Percentiles rank a stretch among this genome's conserved stretches.
Conservation (phyloP, 2,329 filamentous ascomycete species). For the Ceratocystis smalleyi region DNA sequence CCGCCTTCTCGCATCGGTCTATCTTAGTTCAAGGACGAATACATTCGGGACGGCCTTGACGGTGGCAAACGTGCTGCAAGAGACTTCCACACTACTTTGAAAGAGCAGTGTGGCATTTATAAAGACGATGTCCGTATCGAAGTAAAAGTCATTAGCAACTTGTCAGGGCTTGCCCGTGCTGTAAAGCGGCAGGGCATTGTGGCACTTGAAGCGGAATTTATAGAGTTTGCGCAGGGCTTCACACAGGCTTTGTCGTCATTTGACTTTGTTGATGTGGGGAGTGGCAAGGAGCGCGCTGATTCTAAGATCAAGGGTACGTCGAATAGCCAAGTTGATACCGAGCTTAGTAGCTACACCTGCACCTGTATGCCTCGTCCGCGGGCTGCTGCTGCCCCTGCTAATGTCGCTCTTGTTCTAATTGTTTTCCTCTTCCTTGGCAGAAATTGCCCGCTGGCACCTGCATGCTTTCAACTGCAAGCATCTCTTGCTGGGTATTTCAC, state of each 20-base stretch:
- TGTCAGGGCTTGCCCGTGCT: conserved; percentile 34
- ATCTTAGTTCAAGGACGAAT: conserved; percentile 40
- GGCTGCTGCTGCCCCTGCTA: background rate
- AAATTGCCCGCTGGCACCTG: conserved; percentile 40
- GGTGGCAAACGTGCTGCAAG: conserved; percentile 39
- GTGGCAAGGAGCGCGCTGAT: conserved; percentile 42
- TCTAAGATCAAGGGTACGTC: conserved; percentile 43
- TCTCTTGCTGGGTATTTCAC: conserved; percentile 45
- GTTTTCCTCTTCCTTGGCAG: conserved; percentile 23
- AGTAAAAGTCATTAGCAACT: conserved; percentile 41
- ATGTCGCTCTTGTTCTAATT: background rate
- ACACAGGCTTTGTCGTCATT: conserved; percentile 43
- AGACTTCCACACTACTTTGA: conserved; percentile 33
- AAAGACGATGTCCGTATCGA: conserved; percentile 37
- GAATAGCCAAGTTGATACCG: too few species aligned
- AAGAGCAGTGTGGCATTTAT: conserved; percentile 31
- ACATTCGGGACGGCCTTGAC: conserved; percentile 38
- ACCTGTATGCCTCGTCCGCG: background rate
- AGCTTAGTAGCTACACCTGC: background rate
- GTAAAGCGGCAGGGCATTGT: conserved; percentile 35
- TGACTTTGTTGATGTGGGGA: conserved; percentile 48
- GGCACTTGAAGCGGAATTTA: conserved; percentile 31
- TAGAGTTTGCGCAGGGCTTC: conserved; percentile 44
- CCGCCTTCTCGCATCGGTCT: conserved; percentile 7
- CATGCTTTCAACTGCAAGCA: conserved; percentile 46